Conservation (phyloP, 1,284 basidiomycete species). For the Golubevia sp. region DNA sequence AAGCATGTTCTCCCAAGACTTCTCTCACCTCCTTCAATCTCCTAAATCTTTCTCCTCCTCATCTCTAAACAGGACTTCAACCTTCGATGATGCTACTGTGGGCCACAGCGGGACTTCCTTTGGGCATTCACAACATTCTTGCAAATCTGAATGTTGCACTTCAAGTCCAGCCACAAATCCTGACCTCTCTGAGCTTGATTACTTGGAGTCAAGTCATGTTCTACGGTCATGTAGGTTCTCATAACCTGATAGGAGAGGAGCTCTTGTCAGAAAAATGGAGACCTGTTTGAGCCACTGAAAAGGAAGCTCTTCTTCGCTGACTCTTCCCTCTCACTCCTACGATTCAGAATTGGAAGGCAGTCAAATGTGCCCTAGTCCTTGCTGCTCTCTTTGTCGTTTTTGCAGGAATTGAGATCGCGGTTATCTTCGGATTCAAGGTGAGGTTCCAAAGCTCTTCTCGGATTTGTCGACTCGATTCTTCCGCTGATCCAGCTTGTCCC, state of each 20-base stretch:
- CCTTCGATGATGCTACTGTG: slow-evolving; percentile 32
- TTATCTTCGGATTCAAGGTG: slow-evolving; percentile 7
- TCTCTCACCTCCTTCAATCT: too few relatives aligned
- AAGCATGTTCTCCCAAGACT: too few relatives aligned
- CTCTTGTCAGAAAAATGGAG: too few relatives aligned
- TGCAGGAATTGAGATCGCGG: slow-evolving; percentile 1
- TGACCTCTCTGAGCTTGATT: slow-evolving; percentile 21
- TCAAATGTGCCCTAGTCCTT: neutral
- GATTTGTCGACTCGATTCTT: neutral
- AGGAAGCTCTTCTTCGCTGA: too few relatives aligned
- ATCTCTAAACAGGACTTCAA: slow-evolving; percentile 21
- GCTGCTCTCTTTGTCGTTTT: neutral
- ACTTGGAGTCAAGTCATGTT: slow-evolving; percentile 30
- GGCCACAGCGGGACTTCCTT: slow-evolving; percentile 18
- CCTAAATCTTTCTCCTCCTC: too few relatives aligned
- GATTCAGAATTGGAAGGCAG: slow-evolving; percentile 4
- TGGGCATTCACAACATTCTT: slow-evolving; percentile 31
- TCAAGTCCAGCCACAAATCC: slow-evolving; percentile 28
- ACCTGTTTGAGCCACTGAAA: too few relatives aligned
- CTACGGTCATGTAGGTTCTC: slow-evolving; percentile 16
- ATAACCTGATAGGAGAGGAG: too few relatives aligned
- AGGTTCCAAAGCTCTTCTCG: neutral
- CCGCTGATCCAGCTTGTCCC: neutral
- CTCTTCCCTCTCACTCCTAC: too few relatives aligned
- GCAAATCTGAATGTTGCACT: slow-evolving; percentile 18